Evolutionary conservation across 169 alveolate genomes (phyloP).

Genomic region (Plasmodium yoelii): DNA sequence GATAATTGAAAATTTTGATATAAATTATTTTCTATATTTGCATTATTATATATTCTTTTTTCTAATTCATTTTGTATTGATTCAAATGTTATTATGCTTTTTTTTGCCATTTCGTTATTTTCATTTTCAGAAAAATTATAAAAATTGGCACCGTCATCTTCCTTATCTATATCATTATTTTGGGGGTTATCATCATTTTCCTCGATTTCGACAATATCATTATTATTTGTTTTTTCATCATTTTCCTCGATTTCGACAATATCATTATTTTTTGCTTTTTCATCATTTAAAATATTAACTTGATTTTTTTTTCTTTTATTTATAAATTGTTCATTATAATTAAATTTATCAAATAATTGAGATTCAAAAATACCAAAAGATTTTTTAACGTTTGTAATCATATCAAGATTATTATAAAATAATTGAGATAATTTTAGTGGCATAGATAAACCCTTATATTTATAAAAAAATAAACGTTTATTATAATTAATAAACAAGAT

Average conservation of each 20-base stretch:
- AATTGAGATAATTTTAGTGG: conserved; percentile 29
- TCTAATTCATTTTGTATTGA: conserved; percentile 34
- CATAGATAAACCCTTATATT: conserved; percentile 34
- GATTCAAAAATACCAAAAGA: conserved; percentile 9
- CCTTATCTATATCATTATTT: not conserved
- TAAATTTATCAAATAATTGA: conserved; percentile 11
- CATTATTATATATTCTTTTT: conserved; percentile 24
- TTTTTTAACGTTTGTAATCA: conserved; percentile 1
- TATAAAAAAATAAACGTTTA: conserved; percentile 45
- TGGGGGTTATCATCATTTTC: no score
- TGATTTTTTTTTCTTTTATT: not conserved
- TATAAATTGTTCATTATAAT: not conserved
- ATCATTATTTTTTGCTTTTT: not conserved
- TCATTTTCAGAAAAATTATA: not conserved
- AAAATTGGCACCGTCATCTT: not conserved
- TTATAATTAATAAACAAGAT: conserved; percentile 30
- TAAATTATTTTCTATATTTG: conserved; percentile 40
- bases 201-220: no score
- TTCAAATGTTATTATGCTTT: conserved; percentile 9
- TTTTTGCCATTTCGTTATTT: not conserved
- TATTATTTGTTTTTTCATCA: not conserved
- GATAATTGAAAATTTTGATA: conserved; percentile 42
- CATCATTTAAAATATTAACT: not conserved
- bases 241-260: not conserved
- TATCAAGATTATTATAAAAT: conserved; percentile 19